Base-by-base conservation (phyloP, 1,284 basidiomycete species). In the Chalciporus sp. region DNA sequence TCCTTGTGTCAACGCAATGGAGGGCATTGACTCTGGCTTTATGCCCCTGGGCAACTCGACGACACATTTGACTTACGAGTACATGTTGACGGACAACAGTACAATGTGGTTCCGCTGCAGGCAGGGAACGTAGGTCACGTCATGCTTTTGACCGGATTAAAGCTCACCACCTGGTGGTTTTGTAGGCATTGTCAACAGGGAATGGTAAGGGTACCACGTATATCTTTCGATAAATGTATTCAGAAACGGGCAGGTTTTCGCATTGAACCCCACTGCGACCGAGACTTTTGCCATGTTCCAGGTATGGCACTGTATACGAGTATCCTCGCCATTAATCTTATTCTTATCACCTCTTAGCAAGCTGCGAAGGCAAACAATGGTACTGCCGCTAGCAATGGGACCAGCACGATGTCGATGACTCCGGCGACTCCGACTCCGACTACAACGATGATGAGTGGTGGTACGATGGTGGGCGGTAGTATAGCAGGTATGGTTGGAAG, bases 101-200 rank as follows among this genome's bases (percentile, higher is more conserved):
- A 76, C 79, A 17, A 61, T 79, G n/a, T 82, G 79, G 79, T 80
- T 81, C 70, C 80, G 70, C 73, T 80, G 79, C 49, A 68, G 67
- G 39, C 54, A 51, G 33, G 42, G 41, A 10, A 46, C 51, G 54
- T 58, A 52, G 17, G 41, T 43, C 41, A 23, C 37, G n/a, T 40
- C 17, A 16, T 31, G 20, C 28, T 42, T 14, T 16, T 27, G 31
- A 33, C 31, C 6, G 31, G 31, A 33, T 16, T 12, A 3, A 23
- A n/a, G 17, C 23, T 42, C 7, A 23, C 20, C 9, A 23, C 19
- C 16, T 20, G 12, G 11, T 26, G 14, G 41, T 23, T 26, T 26
- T 12, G 7, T 16, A 42, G 41, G 7, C 41, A 42, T 12, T 42
- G 41, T 42, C 20, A 42, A 42, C 17, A 42, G 20, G 41, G 41